phyloP scores from a whole-genome alignment of 140 eudicot genomes.

The Anethum foeniculum region DNA sequence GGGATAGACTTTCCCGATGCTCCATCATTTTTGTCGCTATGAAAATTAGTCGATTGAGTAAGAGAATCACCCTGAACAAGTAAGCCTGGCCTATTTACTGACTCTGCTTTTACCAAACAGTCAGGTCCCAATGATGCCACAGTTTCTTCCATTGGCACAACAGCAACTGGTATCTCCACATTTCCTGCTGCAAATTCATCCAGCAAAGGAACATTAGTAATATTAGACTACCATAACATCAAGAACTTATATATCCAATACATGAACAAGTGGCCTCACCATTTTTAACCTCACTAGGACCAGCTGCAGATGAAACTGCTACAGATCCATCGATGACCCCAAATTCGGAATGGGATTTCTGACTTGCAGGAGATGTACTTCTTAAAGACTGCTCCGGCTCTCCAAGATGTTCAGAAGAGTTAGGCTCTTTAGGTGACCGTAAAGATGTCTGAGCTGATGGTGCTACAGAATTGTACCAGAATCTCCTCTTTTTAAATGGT shows the following conservation, averaged over 20 bases:
- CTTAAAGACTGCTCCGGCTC: slow-evolving; percentile 9
- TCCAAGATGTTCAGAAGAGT: not conserved
- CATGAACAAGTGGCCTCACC: slow-evolving; percentile 21
- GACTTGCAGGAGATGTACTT: slow-evolving; percentile 13
- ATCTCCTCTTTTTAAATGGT: slow-evolving; percentile 69
- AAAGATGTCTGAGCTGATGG: slow-evolving; percentile 23
- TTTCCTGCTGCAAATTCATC: slow-evolving; percentile 21
- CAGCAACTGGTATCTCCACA: slow-evolving; percentile 14
- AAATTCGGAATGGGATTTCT: slow-evolving; percentile 10
- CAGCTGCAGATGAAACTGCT: not conserved
- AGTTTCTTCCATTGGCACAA: slow-evolving; percentile 3
- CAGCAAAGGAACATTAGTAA: slow-evolving; percentile 17
- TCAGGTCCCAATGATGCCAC: slow-evolving; percentile 1
- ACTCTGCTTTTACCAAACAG: not conserved
- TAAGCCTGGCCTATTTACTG: slow-evolving; percentile 10
- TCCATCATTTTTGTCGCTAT: slow-evolving; percentile 6
- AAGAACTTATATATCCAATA: slow-evolving; percentile 53
- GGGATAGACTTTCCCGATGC: not conserved
- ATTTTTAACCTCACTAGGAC: slow-evolving; percentile 13
- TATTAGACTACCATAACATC: slow-evolving; percentile 39
- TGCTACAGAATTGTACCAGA: slow-evolving; percentile 27
- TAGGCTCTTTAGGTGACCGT: slow-evolving; percentile 15
- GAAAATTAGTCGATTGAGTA: slow-evolving; percentile 15
- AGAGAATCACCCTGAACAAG: slow-evolving; percentile 19
- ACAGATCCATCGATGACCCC: slow-evolving; percentile 11